Base-by-base conservation (phyloP, 129 eudicot genomes). In the Flaveria trinervia region DNA sequence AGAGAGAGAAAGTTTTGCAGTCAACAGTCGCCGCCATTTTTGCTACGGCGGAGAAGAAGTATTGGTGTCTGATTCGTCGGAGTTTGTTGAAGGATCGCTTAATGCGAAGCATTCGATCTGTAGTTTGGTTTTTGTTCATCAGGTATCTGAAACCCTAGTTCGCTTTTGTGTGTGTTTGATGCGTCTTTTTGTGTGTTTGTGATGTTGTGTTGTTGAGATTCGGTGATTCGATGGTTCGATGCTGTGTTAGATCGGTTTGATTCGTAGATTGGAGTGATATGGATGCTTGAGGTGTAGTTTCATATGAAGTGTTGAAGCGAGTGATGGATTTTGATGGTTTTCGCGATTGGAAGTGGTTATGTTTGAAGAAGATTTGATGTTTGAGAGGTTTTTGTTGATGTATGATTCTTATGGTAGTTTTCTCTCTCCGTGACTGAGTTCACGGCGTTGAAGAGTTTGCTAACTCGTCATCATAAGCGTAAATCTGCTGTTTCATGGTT, bases 1-100 rank as follows among this genome's bases (percentile, higher is more conserved):
- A 69, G 76, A 72, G 83, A 71, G 83, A 78, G 78, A 79, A 43
- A 70, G 23, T 26, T 39, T 67, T 67, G 67, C 74, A 67, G 80
- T 77, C 80, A 41, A 61, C 36, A 71, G 78, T 79, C 78, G 78
- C 83, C 83, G 83, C 78, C 78, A 79, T 79, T 79, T 79, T 77
- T 67, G 74, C 68, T 54, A 77, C 80, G 73, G 80, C 73, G 74
- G 73, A 64, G 79, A 70, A 76, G 80, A 76, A 65, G 73, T 76
- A 52, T 51, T 76, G 66, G 80, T 67, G 51, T 39, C 20, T 71
- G 64, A 70, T 70, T 70, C 39, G 69, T 60, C 59, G 65, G 65
- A 70, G 65, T 36, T 78, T 56, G 71, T 56, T 60, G 81, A 59
- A 69, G 75, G 70, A 78, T 70, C 70, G 76, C 51, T 79, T 79